phyloP scores from a whole-genome alignment of 192 early-diverging fungal species.

The Mortierella hygrophila region DNA sequence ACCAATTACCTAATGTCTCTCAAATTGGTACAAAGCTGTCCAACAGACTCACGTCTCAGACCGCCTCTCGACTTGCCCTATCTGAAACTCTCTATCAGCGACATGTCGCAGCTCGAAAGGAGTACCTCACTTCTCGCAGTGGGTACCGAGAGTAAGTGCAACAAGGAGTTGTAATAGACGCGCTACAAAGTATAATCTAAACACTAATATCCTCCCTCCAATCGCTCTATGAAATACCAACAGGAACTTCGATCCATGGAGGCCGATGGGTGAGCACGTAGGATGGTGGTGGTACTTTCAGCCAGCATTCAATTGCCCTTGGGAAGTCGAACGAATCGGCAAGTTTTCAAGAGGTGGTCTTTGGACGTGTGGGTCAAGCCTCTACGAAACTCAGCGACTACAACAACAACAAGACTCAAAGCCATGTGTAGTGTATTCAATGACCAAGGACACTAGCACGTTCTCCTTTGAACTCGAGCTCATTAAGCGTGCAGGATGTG shows the following conservation, averaged over 20 bases:
- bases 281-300: slow-evolving; percentile 29
- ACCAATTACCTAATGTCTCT: not conserved
- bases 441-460: not conserved
- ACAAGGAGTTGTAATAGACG: not conserved
- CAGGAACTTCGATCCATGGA: not conserved
- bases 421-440: not conserved
- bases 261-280: not conserved
- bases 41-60: not conserved
- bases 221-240: not conserved
- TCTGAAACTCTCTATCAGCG: not conserved
- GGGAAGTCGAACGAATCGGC: slow-evolving; percentile 17
- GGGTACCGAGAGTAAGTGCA: slow-evolving; percentile 1
- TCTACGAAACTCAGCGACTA: not conserved
- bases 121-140: not conserved
- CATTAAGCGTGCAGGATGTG: not conserved
- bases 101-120: not conserved
- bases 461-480: not conserved
- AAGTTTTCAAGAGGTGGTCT: not conserved
- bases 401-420: not conserved
- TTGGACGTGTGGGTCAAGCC: not conserved
- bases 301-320: slow-evolving; percentile 23
- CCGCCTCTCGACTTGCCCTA: not conserved
- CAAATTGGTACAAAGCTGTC: not conserved
- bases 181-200: not conserved
- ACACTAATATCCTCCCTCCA: too few species aligned